Percentiles rank a stretch among this genome's conserved stretches.
Evolutionary conservation across 129 eudicot genomes (phyloP).

Genomic region (Calendula officinalis): DNA sequence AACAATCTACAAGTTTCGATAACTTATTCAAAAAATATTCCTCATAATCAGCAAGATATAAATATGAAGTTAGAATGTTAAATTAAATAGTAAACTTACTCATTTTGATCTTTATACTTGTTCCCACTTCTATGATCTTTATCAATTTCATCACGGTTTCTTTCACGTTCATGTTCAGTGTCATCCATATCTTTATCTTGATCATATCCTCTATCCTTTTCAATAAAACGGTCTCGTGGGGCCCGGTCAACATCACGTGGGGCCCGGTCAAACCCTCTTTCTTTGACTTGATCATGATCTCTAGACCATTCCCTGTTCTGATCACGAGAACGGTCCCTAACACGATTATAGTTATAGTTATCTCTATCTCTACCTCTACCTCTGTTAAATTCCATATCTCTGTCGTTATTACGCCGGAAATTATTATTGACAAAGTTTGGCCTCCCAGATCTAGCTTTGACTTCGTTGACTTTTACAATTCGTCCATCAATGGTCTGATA

Average conservation of each 20-base stretch:
- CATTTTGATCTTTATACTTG: constrained; percentile 53
- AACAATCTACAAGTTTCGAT: constrained; percentile 11
- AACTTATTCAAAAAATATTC: neutral
- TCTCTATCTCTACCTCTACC: constrained; percentile 54
- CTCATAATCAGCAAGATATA: neutral
- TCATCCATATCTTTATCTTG: constrained; percentile 36
- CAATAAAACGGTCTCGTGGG: constrained; percentile 42
- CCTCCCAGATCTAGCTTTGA: constrained; percentile 62
- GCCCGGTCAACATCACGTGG: constrained; percentile 48
- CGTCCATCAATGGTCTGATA: constrained; percentile 77
- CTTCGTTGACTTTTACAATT: constrained; percentile 76
- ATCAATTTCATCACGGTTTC: constrained; percentile 39
- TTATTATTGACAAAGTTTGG: constrained; percentile 57
- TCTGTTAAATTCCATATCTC: constrained; percentile 46
- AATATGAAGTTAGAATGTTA: neutral
- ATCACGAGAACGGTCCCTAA: constrained; percentile 45
- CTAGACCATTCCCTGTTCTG: constrained; percentile 59
- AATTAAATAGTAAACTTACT: constrained; percentile 35
- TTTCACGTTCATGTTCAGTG: constrained; percentile 38
- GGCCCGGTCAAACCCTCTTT: constrained; percentile 46
- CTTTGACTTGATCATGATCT: constrained; percentile 62
- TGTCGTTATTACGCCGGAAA: constrained; percentile 52
- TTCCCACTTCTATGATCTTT: constrained; percentile 44
- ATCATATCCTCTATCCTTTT: constrained; percentile 49
- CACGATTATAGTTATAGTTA: constrained; percentile 36